A percentile compares a stretch with the other conserved stretches of the same genome.
Evolutionary conservation across 768 basidiomycete species (phyloP).

Genomic region (Rhodotorula kratochvilovae): DNA sequence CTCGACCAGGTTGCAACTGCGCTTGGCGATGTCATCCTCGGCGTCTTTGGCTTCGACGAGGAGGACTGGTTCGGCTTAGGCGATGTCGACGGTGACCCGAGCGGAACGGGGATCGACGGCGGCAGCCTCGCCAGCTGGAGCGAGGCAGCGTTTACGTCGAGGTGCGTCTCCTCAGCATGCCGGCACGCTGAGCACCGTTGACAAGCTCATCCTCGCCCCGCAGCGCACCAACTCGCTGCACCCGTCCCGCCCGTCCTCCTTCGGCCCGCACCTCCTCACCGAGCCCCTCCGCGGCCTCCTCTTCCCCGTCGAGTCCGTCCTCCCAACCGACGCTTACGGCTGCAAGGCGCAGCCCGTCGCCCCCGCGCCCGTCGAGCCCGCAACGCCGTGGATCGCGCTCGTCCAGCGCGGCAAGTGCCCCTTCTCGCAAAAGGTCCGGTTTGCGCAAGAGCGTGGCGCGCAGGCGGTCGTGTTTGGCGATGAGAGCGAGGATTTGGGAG

Average conservation of each 20-base stretch:
- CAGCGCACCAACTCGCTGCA: slow-evolving; percentile 29
- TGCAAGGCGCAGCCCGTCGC: not conserved
- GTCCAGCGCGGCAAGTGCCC: slow-evolving; percentile 84
- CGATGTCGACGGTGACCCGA: not conserved
- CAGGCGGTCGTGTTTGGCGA: slow-evolving; percentile 90
- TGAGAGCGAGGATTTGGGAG: slow-evolving; percentile 55
- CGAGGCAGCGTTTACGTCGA: slow-evolving; percentile 33
- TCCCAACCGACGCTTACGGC: slow-evolving; percentile 12
- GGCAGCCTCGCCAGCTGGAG: slow-evolving; percentile 26
- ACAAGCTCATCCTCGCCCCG: fast-evolving
- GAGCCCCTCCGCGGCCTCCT: slow-evolving; percentile 21
- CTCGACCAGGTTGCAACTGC: not conserved
- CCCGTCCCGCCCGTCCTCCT: slow-evolving; percentile 34
- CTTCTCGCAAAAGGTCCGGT: slow-evolving; percentile 79
- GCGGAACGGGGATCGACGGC: not conserved
- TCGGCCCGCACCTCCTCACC: slow-evolving; percentile 36
- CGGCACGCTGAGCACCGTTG: not conserved
- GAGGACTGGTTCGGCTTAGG: slow-evolving; percentile 10
- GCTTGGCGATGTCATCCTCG: slow-evolving; percentile 22
- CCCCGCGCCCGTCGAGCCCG: not conserved
- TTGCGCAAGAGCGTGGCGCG: slow-evolving; percentile 66
- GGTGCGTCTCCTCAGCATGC: not conserved
- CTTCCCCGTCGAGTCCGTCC: slow-evolving; percentile 19
- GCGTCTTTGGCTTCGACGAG: slow-evolving; percentile 26
- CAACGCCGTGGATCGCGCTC: slow-evolving; percentile 69